phyloP scores from a whole-genome alignment of 177 flowering plant species.

The Vitis hybrid region DNA sequence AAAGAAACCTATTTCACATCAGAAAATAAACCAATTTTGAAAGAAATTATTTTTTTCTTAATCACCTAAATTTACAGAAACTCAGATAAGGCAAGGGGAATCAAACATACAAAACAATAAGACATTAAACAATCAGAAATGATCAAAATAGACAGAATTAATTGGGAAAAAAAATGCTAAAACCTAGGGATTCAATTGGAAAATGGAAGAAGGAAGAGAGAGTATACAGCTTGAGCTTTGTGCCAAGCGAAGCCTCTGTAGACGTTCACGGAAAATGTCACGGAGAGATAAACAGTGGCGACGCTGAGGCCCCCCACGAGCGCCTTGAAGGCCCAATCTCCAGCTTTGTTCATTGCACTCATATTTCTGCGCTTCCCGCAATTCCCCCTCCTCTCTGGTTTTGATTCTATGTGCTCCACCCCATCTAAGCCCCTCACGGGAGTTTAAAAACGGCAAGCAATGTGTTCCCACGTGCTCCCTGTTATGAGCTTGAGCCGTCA shows the following conservation, averaged over 20 bases:
- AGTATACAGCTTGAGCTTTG: constrained; percentile 68
- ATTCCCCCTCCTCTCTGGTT: constrained; percentile 28
- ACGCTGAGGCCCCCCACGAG: constrained; percentile 75
- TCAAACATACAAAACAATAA: too few relatives aligned
- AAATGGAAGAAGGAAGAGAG: constrained; percentile 4
- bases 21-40: too few relatives aligned
- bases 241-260: constrained; percentile 95
- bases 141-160: too few relatives aligned
- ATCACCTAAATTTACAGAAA: too few relatives aligned
- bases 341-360: constrained; percentile 32
- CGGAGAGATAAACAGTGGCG: constrained; percentile 77
- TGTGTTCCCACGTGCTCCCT: too few relatives aligned
- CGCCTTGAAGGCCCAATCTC: constrained; percentile 78
- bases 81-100: too few relatives aligned
- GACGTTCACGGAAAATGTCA: constrained; percentile 85
- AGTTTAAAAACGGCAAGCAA: too few relatives aligned
- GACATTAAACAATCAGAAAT: too few relatives aligned
- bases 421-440: too few relatives aligned
- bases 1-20: too few relatives aligned
- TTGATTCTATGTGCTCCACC: background rate
- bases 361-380: constrained; percentile 5
- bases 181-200: constrained; percentile 1
- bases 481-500: too few relatives aligned
- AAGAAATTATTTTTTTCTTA: too few relatives aligned
- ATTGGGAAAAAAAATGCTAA: background rate